Evolutionary conservation across 1,284 basidiomycete genomes (phyloP).

Genomic region (Crucibulum cyathiforme): DNA sequence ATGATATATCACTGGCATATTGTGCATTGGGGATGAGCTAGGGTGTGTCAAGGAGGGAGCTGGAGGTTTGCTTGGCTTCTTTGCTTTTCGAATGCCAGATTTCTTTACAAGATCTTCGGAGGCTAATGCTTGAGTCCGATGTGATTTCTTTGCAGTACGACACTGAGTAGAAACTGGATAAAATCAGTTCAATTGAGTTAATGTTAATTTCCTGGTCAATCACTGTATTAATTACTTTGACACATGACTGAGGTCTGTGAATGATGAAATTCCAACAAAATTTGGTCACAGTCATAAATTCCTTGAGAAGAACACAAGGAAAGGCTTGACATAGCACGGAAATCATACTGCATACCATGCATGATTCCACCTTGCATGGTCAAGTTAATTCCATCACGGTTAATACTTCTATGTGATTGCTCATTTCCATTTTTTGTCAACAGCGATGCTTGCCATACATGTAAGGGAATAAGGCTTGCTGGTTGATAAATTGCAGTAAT

Average conservation of each 20-base stretch:
- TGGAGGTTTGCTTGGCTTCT: too few species aligned
- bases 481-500: constrained; percentile 28
- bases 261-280: constrained; percentile 10
- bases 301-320: constrained; percentile 12
- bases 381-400: constrained; percentile 24
- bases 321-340: constrained; percentile 9
- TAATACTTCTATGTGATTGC: constrained; percentile 24
- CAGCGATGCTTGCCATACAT: constrained; percentile 28
- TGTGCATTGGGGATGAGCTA: too few species aligned
- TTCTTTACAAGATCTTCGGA: too few species aligned
- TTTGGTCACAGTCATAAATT: constrained; percentile 15
- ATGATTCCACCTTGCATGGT: constrained; percentile 26
- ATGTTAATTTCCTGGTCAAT: too few species aligned
- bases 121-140: too few species aligned
- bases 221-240: neutral
- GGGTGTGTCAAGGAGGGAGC: too few species aligned
- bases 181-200: too few species aligned
- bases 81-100: too few species aligned
- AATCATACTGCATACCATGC: constrained; percentile 26
- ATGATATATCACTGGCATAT: too few species aligned
- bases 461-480: constrained; percentile 23
- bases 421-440: constrained; percentile 31
- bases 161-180: too few species aligned
- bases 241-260: neutral
- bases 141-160: too few species aligned